Evolutionary conservation across 2,329 filamentous ascomycete genomes (phyloP).

Genomic region (Graphilbum sp.): DNA sequence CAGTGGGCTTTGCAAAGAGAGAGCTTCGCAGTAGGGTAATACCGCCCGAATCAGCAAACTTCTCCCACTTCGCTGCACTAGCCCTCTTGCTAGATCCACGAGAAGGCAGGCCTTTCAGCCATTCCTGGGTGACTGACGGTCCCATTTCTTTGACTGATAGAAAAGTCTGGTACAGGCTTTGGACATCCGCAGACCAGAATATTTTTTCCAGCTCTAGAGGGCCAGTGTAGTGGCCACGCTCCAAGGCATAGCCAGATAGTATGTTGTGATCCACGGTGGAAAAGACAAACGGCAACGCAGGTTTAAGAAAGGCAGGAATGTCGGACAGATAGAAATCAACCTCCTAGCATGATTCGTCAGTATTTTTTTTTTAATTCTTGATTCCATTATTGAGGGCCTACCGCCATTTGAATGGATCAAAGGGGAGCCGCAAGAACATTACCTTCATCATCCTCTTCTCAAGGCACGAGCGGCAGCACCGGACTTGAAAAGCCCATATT

Average conservation of each 20-base stretch:
- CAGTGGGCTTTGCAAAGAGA: constrained; percentile 7
- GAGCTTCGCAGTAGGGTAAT: constrained; percentile 21
- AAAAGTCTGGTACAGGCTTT: constrained; percentile 45
- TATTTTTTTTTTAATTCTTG: too few species aligned
- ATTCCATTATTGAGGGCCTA: too few species aligned
- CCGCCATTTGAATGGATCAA: too few species aligned
- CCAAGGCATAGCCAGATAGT: constrained; percentile 37
- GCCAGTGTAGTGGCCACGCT: constrained; percentile 29
- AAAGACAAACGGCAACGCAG: constrained; percentile 54
- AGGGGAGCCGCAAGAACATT: too few species aligned
- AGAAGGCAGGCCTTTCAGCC: constrained; percentile 57
- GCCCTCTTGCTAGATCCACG: constrained; percentile 43
- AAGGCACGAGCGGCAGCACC: constrained; percentile 52
- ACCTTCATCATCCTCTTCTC: constrained; percentile 47
- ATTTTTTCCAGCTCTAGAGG: constrained; percentile 43
- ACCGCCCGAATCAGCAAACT: constrained; percentile 42
- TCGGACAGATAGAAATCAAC: constrained; percentile 47
- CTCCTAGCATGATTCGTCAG: constrained; percentile 49
- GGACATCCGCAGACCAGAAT: constrained; percentile 47
- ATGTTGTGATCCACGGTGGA: constrained; percentile 45
- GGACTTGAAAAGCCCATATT: constrained; percentile 56
- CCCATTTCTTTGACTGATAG: constrained; percentile 48
- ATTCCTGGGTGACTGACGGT: constrained; percentile 54
- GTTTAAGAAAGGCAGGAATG: constrained; percentile 42
- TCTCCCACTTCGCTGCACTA: constrained; percentile 57